Base-by-base conservation (phyloP, 371 early-diverging fungal species). In the Mucor sp. region DNA sequence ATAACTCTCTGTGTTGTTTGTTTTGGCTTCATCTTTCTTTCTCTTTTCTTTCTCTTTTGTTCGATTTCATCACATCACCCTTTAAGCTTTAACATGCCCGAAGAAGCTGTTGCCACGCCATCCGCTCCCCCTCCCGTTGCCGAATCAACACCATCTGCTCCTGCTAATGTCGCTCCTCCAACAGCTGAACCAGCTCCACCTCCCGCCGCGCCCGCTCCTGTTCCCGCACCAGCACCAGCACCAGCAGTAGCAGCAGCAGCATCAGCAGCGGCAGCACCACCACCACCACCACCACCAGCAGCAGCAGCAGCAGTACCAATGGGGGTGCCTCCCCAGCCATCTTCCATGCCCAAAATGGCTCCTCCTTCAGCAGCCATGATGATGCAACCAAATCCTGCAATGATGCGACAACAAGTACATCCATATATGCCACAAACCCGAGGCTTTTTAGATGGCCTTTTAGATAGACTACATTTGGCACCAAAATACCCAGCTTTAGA, bases 381-480 rank as follows among this genome's bases (percentile, higher is more conserved):
- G 27, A 53, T 53, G 53, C 53, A 53, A 27, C 27, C 23, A 14
- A 53, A 53, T 15, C 53, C 53, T 14, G 53, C 53, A 23, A 53
- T 53, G 27, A 53, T 53, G 53, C 25, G 53, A 53, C 53, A 53
- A 14, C 53, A 53, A 27, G 12, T 55, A 4, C 50, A 41, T 28
- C 63, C 63, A n/a, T 6, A 35, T 23, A 53, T 39, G 5, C 15
- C 25, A n/a, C 33, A 37, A 55, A 23, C 5, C 32, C 48, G 19
- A 37, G 59, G 39, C 9, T 63, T 63, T 11, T n/a, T 63, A 17
- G 37, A 63, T 63, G 56, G 55, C 2, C 27, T 63, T 9, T 19
- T 53, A 12, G 35, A 63, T 39, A 53, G 25, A 55, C 14, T 63
- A 11, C 32, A 25, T 21, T 63, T 63, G 17, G 39, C 23, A 21